A percentile compares a stretch with the other conserved stretches of the same genome.
These are phyloP conservation scores for Helminthosporium solani DNA, from an alignment of 2,329 filamentous ascomycete genomes.

Conservation along the genomic window DNA sequence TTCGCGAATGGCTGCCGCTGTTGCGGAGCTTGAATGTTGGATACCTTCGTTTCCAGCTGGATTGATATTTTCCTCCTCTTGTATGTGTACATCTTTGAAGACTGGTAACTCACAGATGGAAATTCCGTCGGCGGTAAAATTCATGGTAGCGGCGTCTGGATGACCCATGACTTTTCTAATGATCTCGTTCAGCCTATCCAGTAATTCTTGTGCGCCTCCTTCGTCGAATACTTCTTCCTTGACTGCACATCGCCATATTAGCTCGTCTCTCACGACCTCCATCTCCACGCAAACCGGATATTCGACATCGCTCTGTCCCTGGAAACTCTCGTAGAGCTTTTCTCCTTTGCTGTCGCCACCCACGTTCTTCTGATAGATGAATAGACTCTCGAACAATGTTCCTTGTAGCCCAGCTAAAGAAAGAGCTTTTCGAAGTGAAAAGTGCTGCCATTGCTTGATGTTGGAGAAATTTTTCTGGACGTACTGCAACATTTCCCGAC, in stretches of 20 bases:
- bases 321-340: conserved; percentile 62
- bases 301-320: conserved; percentile 68
- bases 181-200: conserved; percentile 61
- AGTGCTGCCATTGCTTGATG: conserved; percentile 72
- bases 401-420: conserved; percentile 50
- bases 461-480: conserved; percentile 69
- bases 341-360: conserved; percentile 26
- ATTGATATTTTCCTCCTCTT: neutral
- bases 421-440: conserved; percentile 71
- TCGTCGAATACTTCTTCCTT: conserved; percentile 57
- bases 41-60: neutral
- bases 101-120: conserved; percentile 65
- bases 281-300: conserved; percentile 83
- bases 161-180: conserved; percentile 57
- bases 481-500: conserved; percentile 65
- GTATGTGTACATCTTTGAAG: conserved; percentile 35
- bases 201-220: conserved; percentile 51
- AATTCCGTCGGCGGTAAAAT: conserved; percentile 53
- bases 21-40: conserved; percentile 27
- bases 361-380: conserved; percentile 63
- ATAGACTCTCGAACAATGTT: conserved; percentile 63
- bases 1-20: conserved; percentile 46
- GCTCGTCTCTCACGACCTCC: conserved; percentile 57
- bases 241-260: conserved; percentile 73
- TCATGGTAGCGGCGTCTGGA: conserved; percentile 55